phyloP scores from a whole-genome alignment of 148 eudicot genomes.

The Chenopodium suecicum region DNA sequence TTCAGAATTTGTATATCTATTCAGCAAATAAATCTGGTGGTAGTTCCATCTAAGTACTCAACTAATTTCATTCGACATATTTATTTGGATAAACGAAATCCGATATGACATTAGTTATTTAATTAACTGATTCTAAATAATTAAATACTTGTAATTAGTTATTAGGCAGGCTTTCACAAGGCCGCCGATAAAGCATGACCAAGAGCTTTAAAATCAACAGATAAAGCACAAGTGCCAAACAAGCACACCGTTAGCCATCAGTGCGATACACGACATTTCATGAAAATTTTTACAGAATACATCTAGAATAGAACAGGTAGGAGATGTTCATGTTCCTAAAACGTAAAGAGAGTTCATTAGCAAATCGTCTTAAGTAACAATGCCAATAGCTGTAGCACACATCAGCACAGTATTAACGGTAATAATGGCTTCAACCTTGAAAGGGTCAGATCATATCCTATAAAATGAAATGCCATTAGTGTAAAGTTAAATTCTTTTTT shows the following conservation, averaged over 20 bases:
- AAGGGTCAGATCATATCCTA: constrained; percentile 26
- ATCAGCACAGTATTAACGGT: constrained; percentile 18
- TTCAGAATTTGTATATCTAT: neutral
- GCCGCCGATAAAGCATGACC: neutral
- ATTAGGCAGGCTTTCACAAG: constrained; percentile 15
- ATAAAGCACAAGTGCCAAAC: neutral
- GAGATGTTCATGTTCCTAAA: constrained; percentile 4
- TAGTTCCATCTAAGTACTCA: neutral
- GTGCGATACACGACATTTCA: constrained; percentile 31
- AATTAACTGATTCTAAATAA: neutral
- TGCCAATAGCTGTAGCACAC: constrained; percentile 22
- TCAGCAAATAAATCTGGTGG: neutral
- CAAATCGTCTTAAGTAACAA: constrained; percentile 4
- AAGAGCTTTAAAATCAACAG: neutral
- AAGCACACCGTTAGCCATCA: constrained; percentile 4
- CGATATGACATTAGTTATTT: constrained; percentile 14
- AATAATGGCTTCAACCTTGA: constrained; percentile 14
- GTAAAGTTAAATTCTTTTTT: constrained; percentile 18
- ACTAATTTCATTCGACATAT: neutral
- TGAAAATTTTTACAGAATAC: constrained; percentile 6
- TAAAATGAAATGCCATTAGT: constrained; percentile 20
- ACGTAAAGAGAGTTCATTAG: constrained; percentile 11
- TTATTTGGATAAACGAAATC: neutral
- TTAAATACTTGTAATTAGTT: constrained; percentile 5
- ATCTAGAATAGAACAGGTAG: constrained; percentile 6